Conservation (phyloP, 1,284 basidiomycete genomes). For the Ganoderma leucocontextum region DNA sequence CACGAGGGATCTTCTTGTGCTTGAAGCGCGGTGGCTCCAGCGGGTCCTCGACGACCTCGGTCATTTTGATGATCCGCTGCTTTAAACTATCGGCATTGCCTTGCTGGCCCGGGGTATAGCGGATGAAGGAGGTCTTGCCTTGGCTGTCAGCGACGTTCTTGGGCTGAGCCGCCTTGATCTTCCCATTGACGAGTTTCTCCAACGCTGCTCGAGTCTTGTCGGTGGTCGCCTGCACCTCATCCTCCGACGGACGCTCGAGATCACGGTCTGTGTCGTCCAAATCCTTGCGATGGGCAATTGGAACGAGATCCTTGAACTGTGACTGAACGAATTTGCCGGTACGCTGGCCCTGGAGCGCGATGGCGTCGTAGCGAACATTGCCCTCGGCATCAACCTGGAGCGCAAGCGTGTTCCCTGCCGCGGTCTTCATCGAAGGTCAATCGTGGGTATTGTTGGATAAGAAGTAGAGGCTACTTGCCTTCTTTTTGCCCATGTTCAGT, state of each 20-base stretch:
- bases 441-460: not conserved
- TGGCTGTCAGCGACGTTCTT: conserved; percentile 85
- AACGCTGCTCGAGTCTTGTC: conserved; percentile 92
- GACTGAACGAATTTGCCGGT: conserved; percentile 90
- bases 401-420: conserved; percentile 92
- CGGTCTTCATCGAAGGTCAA: conserved; percentile 57
- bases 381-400: conserved; percentile 97
- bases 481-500: conserved; percentile 94
- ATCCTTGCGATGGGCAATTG: conserved; percentile 90
- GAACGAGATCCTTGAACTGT: conserved; percentile 97
- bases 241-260: conserved; percentile 94
- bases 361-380: conserved; percentile 96
- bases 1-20: conserved; percentile 97
- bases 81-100: conserved; percentile 75
- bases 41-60: conserved; percentile 96
- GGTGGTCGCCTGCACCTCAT: conserved; percentile 87
- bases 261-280: conserved; percentile 75
- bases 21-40: conserved; percentile 97
- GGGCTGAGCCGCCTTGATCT: conserved; percentile 97
- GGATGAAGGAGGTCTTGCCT: conserved; percentile 87
- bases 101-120: conserved; percentile 95
- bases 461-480: conserved; percentile 56
- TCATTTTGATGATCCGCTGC: conserved; percentile 99
- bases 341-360: conserved; percentile 94
- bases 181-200: conserved; percentile 93